phyloP scores from a whole-genome alignment of 768 basidiomycete species.

The Mycena albidolilacea region DNA sequence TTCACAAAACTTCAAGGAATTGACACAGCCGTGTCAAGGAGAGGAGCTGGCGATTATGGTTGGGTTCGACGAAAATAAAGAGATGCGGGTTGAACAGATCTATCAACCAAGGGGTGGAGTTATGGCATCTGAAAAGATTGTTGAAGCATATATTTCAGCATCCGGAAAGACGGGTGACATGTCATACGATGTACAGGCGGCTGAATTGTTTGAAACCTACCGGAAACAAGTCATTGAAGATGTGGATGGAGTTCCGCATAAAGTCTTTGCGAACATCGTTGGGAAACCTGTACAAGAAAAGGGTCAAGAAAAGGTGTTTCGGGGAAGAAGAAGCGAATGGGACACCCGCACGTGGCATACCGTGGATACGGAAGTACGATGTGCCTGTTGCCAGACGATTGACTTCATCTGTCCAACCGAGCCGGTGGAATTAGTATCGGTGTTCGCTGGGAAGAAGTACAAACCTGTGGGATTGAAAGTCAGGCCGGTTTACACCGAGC shows the following conservation, averaged over 20 bases:
- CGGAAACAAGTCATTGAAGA: neutral
- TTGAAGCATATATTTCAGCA: neutral
- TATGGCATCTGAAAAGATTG: neutral
- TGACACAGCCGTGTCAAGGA: slow-evolving; percentile 22
- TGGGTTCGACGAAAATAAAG: neutral
- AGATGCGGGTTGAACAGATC: neutral
- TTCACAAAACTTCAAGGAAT: slow-evolving; percentile 28
- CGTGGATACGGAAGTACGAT: too few species aligned
- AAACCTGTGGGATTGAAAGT: too few species aligned
- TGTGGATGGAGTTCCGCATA: slow-evolving; percentile 18
- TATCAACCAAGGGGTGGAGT: neutral
- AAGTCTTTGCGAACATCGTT: slow-evolving; percentile 21
- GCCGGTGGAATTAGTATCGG: too few species aligned
- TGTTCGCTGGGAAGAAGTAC: too few species aligned
- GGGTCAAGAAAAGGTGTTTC: neutral
- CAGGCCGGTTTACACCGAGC: too few species aligned
- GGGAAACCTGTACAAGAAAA: neutral
- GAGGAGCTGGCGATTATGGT: slow-evolving; percentile 25
- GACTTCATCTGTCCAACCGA: too few species aligned
- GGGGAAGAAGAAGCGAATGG: too few species aligned
- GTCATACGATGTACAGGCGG: neutral
- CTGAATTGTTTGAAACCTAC: neutral
- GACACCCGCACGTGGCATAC: too few species aligned
- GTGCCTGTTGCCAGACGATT: too few species aligned
- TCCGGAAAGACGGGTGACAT: neutral